A percentile compares a stretch with the other conserved stretches of the same genome.
Evolutionary conservation across 805 yeast species (phyloP).

Genomic region (Saccharomycopsis sp.): DNA sequence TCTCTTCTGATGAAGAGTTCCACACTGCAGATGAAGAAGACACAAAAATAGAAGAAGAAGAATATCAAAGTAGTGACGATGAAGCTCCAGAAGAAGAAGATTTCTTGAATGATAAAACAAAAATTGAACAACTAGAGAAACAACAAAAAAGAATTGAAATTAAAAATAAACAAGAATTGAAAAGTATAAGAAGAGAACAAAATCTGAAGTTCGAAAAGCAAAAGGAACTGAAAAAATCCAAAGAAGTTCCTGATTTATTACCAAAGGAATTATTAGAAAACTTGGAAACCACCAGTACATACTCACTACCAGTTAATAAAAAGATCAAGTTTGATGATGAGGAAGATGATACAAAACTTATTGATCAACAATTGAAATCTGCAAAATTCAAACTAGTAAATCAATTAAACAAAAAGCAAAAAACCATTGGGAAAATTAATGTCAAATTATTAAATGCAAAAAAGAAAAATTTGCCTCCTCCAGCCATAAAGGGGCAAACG

Average conservation of each 20-base stretch:
- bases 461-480: conserved; percentile 3
- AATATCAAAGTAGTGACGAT: conserved; percentile 7
- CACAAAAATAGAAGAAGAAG: conserved; percentile 4
- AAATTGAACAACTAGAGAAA: neutral
- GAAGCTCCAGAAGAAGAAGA: conserved; percentile 14
- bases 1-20: conserved; percentile 14
- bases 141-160: neutral
- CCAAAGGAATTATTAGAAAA: conserved; percentile 8
- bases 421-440: conserved; percentile 8
- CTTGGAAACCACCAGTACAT: neutral
- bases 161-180: neutral
- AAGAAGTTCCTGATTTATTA: conserved; percentile 10
- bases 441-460: conserved; percentile 10
- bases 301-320: neutral
- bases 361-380: neutral
- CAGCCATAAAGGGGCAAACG: conserved; percentile 1
- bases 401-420: conserved; percentile 1
- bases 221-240: conserved; percentile 3
- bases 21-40: conserved; percentile 7
- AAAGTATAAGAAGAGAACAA: conserved; percentile 6
- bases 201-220: conserved; percentile 9
- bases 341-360: conserved; percentile 1
- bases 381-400: conserved; percentile 4
- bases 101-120: neutral
- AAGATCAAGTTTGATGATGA: conserved; percentile 3